A percentile compares a stretch with the other conserved stretches of the same genome.
These are phyloP conservation scores for Sordaria brevicollis DNA, from an alignment of 495 filamentous ascomycete genomes.

Conservation along the genomic window DNA sequence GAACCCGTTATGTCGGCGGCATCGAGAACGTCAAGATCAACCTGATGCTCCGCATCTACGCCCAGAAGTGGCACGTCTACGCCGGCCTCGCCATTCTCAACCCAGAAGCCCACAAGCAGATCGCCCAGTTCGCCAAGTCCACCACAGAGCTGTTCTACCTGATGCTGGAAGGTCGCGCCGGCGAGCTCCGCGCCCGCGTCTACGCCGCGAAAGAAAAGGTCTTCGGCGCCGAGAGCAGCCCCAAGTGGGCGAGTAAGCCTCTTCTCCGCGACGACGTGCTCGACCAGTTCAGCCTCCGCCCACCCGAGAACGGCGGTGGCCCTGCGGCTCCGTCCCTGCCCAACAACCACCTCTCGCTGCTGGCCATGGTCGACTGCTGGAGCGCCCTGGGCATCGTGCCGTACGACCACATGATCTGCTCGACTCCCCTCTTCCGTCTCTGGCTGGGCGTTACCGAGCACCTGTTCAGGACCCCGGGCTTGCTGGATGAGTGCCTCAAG, in stretches of 20 bases:
- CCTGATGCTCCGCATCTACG: conserved; percentile 90
- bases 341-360: conserved; percentile 85
- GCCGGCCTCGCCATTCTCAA: conserved; percentile 95
- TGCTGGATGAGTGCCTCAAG: conserved; percentile 76
- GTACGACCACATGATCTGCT: conserved; percentile 99
- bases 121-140: conserved; percentile 81
- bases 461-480: conserved; percentile 72
- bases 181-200: conserved; percentile 73
- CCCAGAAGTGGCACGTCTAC: conserved; percentile 98
- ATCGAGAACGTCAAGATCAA: conserved; percentile 99
- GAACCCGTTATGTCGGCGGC: conserved; percentile 82
- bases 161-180: conserved; percentile 74
- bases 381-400: conserved; percentile 84
- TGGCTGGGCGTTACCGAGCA: conserved; percentile 98
- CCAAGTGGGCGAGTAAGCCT: conserved; percentile 48
- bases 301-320: conserved; percentile 17
- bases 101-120: conserved; percentile 81
- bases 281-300: conserved; percentile 66
- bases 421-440: conserved; percentile 93
- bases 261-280: conserved; percentile 74
- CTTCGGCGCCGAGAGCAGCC: conserved; percentile 45
- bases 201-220: conserved; percentile 70
- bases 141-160: conserved; percentile 94
- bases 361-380: conserved; percentile 99
- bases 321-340: conserved; percentile 45